These are phyloP conservation scores for Didymella segeticola DNA, from an alignment of 2,329 filamentous ascomycete genomes.

Conservation along the genomic window DNA sequence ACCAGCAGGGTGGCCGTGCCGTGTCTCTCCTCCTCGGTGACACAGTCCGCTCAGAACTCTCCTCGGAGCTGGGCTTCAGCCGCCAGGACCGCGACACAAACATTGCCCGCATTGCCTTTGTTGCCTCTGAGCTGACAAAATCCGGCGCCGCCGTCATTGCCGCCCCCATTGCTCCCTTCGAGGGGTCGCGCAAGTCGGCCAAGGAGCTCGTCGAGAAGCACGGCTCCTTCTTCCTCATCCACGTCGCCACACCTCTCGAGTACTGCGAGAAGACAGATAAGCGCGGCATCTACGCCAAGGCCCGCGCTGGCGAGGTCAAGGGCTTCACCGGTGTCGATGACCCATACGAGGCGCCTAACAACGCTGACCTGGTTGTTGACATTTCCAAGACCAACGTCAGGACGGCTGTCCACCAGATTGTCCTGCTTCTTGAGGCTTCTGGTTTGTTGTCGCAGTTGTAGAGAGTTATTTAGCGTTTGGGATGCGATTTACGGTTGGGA, in stretches of 20 bases:
- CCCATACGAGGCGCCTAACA: constrained; percentile 85
- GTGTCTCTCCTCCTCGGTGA: constrained; percentile 95
- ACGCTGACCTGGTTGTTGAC: constrained; percentile 86
- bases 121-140: constrained; percentile 91
- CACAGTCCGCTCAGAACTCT: constrained; percentile 91
- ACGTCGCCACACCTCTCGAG: constrained; percentile 92
- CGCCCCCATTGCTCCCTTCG: constrained; percentile 93
- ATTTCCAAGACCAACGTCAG: constrained; percentile 85
- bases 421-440: constrained; percentile 87
- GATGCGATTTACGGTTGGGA: neutral
- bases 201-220: constrained; percentile 85
- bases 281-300: constrained; percentile 84
- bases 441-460: constrained; percentile 75
- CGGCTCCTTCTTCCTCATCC: constrained; percentile 92
- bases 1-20: constrained; percentile 95
- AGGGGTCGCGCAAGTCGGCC: constrained; percentile 76
- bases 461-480: neutral
- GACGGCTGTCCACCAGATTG: constrained; percentile 95
- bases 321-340: constrained; percentile 98
- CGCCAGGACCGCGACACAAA: constrained; percentile 91
- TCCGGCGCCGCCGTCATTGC: constrained; percentile 94
- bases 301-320: constrained; percentile 89
- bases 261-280: constrained; percentile 95
- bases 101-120: constrained; percentile 95
- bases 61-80: constrained; percentile 93